These are phyloP conservation scores for Alternaria sp. DNA, from an alignment of 2,329 filamentous ascomycete genomes.

Conservation along the genomic window DNA sequence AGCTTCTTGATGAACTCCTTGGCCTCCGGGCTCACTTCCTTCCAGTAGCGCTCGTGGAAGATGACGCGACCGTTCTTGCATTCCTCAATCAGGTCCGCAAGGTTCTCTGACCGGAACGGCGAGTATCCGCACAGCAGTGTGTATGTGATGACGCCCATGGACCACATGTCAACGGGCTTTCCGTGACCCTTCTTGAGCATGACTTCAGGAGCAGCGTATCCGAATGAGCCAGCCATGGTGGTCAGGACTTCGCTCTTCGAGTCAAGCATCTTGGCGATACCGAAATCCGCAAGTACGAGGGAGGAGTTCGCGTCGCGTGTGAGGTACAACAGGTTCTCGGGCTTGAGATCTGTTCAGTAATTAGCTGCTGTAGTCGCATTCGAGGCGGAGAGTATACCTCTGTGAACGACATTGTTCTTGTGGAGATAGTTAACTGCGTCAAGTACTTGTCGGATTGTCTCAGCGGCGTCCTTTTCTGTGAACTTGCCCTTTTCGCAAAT, in stretches of 20 bases:
- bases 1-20: conserved; percentile 91
- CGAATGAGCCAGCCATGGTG: conserved; percentile 98
- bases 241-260: conserved; percentile 89
- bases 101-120: conserved; percentile 93
- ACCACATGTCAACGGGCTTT: conserved; percentile 99
- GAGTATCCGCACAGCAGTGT: conserved; percentile 98
- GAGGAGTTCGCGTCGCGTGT: conserved; percentile 78
- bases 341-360: conserved; percentile 80
- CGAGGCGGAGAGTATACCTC: conserved; percentile 64
- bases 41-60: conserved; percentile 99
- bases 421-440: conserved; percentile 94
- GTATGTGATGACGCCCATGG: conserved; percentile 97
- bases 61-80: conserved; percentile 83
- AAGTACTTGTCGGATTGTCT: conserved; percentile 93
- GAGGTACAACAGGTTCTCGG: conserved; percentile 95
- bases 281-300: conserved; percentile 94
- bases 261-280: conserved; percentile 97
- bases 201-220: conserved; percentile 95
- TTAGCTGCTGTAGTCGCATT: conserved; percentile 24
- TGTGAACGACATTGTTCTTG: conserved; percentile 91
- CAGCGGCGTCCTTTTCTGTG: conserved; percentile 95
- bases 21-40: conserved; percentile 91
- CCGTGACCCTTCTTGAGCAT: conserved; percentile 98
- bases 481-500: conserved; percentile 99
- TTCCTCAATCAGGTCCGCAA: conserved; percentile 92